A percentile compares a stretch with the other conserved stretches of the same genome.
These are phyloP conservation scores for Saccharomyces jurei DNA, from an alignment of 805 yeast species.

Conservation along the genomic window DNA sequence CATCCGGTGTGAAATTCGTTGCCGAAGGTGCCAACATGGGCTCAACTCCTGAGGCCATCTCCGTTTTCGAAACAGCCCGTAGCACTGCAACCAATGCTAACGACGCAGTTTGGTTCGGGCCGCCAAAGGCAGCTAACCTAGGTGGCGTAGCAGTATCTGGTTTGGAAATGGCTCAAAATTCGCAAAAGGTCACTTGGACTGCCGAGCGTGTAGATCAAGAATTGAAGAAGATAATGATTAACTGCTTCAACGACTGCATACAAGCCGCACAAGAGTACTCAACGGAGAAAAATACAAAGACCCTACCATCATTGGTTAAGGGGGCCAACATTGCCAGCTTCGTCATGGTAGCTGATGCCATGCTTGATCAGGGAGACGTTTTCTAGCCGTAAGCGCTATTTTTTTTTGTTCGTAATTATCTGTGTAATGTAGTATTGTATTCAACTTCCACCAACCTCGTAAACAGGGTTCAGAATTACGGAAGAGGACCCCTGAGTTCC, in stretches of 20 bases:
- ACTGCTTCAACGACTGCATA: constrained; percentile 88
- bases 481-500: neutral
- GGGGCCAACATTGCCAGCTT: constrained; percentile 99
- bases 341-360: constrained; percentile 96
- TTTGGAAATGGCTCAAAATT: constrained; percentile 98
- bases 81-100: constrained; percentile 32
- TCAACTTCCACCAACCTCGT: neutral
- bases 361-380: constrained; percentile 93
- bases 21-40: constrained; percentile 99
- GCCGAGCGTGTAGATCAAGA: constrained; percentile 85
- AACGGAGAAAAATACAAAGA: constrained; percentile 45
- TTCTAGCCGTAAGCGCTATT: constrained; percentile 14
- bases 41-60: constrained; percentile 94
- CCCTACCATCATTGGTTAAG: constrained; percentile 89
- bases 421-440: neutral
- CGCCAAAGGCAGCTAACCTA: constrained; percentile 98
- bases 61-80: constrained; percentile 83
- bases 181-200: constrained; percentile 87
- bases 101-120: constrained; percentile 88
- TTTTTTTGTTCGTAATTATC: neutral
- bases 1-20: constrained; percentile 83
- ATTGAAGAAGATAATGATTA: constrained; percentile 86
- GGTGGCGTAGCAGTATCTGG: constrained; percentile 99
- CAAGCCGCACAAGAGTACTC: constrained; percentile 76
- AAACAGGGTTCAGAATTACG: neutral